Conservation (phyloP, 1,284 basidiomycete genomes). For the Coniferiporia weirii region DNA sequence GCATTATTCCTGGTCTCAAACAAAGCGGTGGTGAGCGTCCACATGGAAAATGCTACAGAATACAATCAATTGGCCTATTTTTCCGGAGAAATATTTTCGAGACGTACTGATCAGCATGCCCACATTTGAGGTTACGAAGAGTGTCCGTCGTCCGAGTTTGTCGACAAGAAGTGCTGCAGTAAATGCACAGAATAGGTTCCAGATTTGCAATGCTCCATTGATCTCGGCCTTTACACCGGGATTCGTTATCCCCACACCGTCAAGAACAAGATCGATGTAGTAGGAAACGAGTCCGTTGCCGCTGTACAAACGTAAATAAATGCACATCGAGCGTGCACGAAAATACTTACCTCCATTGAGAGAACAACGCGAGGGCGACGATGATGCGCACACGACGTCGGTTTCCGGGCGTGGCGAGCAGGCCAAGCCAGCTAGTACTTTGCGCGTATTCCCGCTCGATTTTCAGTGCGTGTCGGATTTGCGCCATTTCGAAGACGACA, state of each 20-base stretch:
- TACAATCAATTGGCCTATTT: not conserved
- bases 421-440: slow-evolving; percentile 42
- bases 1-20: slow-evolving; percentile 43
- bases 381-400: slow-evolving; percentile 53
- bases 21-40: slow-evolving; percentile 57
- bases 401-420: slow-evolving; percentile 56
- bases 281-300: slow-evolving; percentile 65
- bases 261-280: slow-evolving; percentile 60
- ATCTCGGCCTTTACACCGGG: slow-evolving; percentile 51
- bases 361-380: slow-evolving; percentile 53
- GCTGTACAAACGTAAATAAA: slow-evolving; percentile 25
- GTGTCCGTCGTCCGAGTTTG: slow-evolving; percentile 51
- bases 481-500: slow-evolving; percentile 54
- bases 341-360: slow-evolving; percentile 55
- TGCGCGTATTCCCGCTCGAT: slow-evolving; percentile 48
- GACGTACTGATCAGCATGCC: slow-evolving; percentile 58
- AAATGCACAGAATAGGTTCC: slow-evolving; percentile 50
- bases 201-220: slow-evolving; percentile 58
- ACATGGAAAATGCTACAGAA: slow-evolving; percentile 44
- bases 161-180: slow-evolving; percentile 55
- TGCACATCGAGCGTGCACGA: not conserved
- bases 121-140: slow-evolving; percentile 59
- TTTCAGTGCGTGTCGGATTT: slow-evolving; percentile 58
- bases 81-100: not conserved
- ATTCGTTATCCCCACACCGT: slow-evolving; percentile 50